phyloP scores from a whole-genome alignment of 78 protist species.

The Dictyostelium intermedium region DNA sequence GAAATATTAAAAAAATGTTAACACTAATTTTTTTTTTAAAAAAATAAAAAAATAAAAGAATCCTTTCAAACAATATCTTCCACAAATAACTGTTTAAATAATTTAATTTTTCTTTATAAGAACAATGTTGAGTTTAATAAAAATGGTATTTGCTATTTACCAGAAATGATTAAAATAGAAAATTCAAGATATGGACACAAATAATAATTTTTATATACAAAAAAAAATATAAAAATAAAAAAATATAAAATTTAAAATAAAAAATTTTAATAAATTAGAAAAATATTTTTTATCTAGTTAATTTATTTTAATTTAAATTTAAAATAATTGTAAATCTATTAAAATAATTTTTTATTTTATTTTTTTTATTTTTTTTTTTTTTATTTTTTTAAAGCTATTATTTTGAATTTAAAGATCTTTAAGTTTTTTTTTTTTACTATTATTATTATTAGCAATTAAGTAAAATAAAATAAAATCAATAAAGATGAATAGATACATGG shows the following conservation, averaged over 20 bases:
- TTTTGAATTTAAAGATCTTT: not conserved
- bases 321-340: too few relatives aligned
- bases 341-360: too few relatives aligned
- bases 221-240: too few relatives aligned
- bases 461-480: not conserved
- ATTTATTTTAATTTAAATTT: too few relatives aligned
- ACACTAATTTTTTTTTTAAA: too few relatives aligned
- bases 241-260: too few relatives aligned
- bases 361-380: not conserved
- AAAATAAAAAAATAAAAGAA: too few relatives aligned
- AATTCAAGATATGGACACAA: not conserved
- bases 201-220: not conserved
- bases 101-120: not conserved
- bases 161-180: not conserved
- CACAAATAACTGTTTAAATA: not conserved
- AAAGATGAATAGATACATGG: constrained; percentile 12
- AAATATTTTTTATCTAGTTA: too few relatives aligned
- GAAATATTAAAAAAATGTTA: too few relatives aligned
- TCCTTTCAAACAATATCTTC: not conserved
- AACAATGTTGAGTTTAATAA: not conserved
- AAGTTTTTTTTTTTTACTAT: not conserved
- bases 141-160: not conserved
- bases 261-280: too few relatives aligned
- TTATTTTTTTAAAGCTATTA: too few relatives aligned
- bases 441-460: not conserved